These are phyloP conservation scores for Penicillium taxi DNA, from an alignment of 495 filamentous ascomycete species.

Conservation along the genomic window DNA sequence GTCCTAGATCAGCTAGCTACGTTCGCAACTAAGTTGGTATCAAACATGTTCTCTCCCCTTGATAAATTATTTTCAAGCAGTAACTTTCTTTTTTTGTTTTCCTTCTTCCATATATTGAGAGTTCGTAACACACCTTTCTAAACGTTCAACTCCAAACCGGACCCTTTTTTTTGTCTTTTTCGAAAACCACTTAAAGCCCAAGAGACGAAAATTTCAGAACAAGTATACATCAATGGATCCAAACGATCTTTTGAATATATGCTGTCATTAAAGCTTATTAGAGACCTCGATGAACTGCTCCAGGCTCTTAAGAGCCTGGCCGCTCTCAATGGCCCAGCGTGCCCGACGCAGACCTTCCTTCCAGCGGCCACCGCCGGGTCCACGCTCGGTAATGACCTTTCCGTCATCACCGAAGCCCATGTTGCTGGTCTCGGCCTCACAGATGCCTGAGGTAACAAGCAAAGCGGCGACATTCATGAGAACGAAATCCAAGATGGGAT, in stretches of 20 bases:
- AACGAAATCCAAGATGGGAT: constrained; percentile 89
- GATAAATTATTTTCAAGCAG: no score
- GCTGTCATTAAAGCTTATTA: constrained; percentile 33
- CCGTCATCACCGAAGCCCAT: constrained; percentile 71
- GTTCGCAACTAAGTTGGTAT: no score
- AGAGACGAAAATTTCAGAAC: no score
- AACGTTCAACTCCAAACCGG: no score
- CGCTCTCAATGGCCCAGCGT: constrained; percentile 73
- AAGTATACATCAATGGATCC: no score
- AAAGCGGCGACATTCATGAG: constrained; percentile 87
- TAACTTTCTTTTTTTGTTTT: no score
- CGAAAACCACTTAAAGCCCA: no score
- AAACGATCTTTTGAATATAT: background rate
- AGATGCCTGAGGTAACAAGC: constrained; percentile 75
- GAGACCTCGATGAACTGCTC: constrained; percentile 57
- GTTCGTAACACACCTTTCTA: no score
- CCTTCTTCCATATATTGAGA: no score
- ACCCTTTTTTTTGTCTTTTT: no score
- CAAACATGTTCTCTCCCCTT: no score
- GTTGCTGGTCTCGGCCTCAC: constrained; percentile 67
- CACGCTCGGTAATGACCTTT: constrained; percentile 66
- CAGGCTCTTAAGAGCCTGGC: constrained; percentile 69
- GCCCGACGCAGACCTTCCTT: constrained; percentile 85
- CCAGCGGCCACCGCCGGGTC: constrained; percentile 81
- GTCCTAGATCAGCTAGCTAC: no score